Evolutionary conservation across 2,329 filamentous ascomycete species (phyloP).

Genomic region (Ophiostoma sp.): DNA sequence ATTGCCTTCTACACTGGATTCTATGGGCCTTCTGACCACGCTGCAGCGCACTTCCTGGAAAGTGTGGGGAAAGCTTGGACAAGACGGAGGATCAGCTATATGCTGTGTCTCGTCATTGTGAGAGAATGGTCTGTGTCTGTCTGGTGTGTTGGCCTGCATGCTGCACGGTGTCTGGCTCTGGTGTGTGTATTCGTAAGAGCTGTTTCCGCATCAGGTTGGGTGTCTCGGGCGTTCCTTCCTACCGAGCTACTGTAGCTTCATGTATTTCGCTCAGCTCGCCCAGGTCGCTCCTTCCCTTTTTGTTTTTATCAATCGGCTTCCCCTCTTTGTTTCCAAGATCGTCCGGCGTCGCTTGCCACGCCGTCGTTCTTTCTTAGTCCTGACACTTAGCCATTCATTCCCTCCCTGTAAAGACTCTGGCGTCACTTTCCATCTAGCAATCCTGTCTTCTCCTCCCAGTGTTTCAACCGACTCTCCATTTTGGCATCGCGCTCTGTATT

Average conservation of each 20-base stretch:
- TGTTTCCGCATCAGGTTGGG: neutral
- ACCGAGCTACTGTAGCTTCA: neutral
- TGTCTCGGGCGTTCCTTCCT: neutral
- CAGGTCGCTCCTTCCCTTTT: neutral
- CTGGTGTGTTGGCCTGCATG: conserved; percentile 1
- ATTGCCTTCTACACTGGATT: neutral
- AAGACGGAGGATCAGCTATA: conserved; percentile 17
- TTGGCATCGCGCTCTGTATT: neutral
- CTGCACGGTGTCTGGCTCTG: neutral
- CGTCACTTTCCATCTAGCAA: neutral
- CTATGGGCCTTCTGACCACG: conserved; percentile 15
- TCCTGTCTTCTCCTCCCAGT: neutral
- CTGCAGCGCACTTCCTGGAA: conserved; percentile 17
- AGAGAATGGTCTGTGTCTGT: neutral
- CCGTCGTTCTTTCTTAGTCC: neutral
- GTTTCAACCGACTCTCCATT: neutral
- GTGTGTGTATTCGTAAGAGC: conserved; percentile 2
- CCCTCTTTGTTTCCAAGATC: neutral
- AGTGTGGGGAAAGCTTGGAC: conserved; percentile 24
- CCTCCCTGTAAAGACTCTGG: neutral
- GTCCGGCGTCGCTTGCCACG: neutral
- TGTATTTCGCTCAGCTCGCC: neutral
- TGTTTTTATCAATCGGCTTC: neutral
- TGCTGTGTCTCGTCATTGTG: conserved; percentile 15
- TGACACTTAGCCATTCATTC: neutral